Percentiles rank a stretch among this genome's conserved stretches.
phyloP scores from a whole-genome alignment of 1,284 basidiomycete genomes.

The Cryptococcus floricola region DNA sequence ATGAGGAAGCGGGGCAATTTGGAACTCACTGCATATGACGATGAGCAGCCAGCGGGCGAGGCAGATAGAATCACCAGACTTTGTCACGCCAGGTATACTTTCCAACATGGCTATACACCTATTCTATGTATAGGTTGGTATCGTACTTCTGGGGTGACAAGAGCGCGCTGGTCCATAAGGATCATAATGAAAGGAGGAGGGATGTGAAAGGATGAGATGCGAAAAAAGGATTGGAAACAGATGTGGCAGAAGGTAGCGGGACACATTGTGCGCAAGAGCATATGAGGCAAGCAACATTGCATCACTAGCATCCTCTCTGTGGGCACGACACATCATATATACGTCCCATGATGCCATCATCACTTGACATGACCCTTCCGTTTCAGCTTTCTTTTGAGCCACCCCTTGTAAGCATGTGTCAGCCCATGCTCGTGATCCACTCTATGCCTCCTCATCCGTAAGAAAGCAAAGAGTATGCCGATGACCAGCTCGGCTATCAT shows the following conservation, averaged over 20 bases:
- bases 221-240: too few relatives aligned
- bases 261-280: too few relatives aligned
- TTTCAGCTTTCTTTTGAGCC: slow-evolving; percentile 1
- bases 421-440: slow-evolving; percentile 6
- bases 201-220: too few relatives aligned
- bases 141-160: too few relatives aligned
- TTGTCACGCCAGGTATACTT: background rate
- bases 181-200: too few relatives aligned
- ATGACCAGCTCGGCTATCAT: slow-evolving; percentile 1
- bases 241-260: too few relatives aligned
- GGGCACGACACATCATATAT: background rate
- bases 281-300: too few relatives aligned
- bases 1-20: background rate
- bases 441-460: slow-evolving; percentile 6
- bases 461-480: background rate
- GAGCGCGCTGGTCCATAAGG: too few relatives aligned
- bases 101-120: background rate
- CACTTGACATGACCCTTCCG: background rate
- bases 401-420: slow-evolving; percentile 4
- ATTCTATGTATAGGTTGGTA: too few relatives aligned
- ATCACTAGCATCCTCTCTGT: too few relatives aligned
- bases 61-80: background rate
- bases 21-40: background rate
- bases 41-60: background rate
- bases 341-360: background rate